Percentiles rank a stretch among this genome's conserved stretches.
These are phyloP conservation scores for Carpinus viminea DNA, from an alignment of 306 rosid species.

Conservation along the genomic window DNA sequence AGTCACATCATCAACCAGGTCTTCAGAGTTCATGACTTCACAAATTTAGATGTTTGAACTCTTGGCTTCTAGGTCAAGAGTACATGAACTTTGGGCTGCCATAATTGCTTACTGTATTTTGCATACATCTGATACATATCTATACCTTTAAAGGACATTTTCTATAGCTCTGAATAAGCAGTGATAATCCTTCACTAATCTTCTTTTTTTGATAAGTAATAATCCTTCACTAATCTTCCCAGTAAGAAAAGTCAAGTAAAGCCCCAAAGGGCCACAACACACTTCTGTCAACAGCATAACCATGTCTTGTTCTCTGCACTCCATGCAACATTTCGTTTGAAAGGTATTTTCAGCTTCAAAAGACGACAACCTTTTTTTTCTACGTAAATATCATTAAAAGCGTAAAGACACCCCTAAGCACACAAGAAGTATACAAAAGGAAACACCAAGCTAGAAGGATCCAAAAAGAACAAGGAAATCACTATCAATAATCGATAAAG, in stretches of 20 bases:
- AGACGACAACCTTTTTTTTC: neutral
- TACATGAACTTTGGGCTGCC: neutral
- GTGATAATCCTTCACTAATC: neutral
- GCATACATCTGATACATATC: neutral
- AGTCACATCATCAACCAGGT: neutral
- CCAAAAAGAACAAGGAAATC: too few relatives aligned
- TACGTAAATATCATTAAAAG: too few relatives aligned
- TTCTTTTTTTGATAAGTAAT: too few relatives aligned
- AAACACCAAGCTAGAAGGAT: too few relatives aligned
- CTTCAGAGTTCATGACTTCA: neutral
- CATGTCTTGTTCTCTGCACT: neutral
- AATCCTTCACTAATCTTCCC: slow-evolving; percentile 3
- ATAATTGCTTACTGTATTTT: neutral
- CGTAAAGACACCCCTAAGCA: too few relatives aligned
- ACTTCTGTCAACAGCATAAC: neutral
- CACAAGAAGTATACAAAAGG: too few relatives aligned
- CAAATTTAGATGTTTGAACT: neutral
- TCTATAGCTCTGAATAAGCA: neutral
- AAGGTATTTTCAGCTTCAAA: neutral
- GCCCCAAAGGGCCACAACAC: neutral
- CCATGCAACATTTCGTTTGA: neutral
- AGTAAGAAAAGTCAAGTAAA: neutral
- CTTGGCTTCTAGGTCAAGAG: neutral
- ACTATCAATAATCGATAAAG: too few relatives aligned
- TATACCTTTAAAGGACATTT: neutral